Evolutionary conservation across 148 eudicot species (phyloP), one percentile per base, ranked within the genome.

Genomic region (Pouteria glomerata): DNA sequence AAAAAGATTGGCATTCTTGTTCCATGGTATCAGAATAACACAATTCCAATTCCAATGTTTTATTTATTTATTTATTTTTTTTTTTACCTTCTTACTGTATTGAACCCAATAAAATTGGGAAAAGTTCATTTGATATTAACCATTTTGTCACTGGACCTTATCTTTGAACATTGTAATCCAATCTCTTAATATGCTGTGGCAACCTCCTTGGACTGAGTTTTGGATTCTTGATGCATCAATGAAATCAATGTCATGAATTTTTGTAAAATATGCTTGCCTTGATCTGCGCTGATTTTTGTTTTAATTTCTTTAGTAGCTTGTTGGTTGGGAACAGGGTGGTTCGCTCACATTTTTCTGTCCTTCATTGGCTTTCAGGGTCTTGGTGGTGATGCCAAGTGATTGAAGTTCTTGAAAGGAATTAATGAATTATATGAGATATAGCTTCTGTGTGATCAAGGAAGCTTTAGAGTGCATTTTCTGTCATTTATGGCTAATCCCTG

Each of bases 321-420:
- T 53, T 26, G 34, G 21, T 55, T 29, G 21, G 14, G 23, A 12
- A 2, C n/a, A 35, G 0, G 53, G 3, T 55, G n/a, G 63, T 30
- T 57, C 11, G 3, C 50, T 63, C 30, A 63, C n/a, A 39, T n/a
- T 37, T 10, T 4, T 63, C 47, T n/a, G 16, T 57, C 31, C 47
- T 63, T 50, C 48, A 24, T 21, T 63, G 37, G 15, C 41, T 75
- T 75, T 68, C 73, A 75, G 78, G 78, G 33, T 57, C 65, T 75
- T 51, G 60, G 57, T 18, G 52, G 77, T 23, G 65, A 44, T 68
- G 58, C 14, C 50, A 30, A 68, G 39, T 75, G 57, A 68, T 75
- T 58, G 48, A 58, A 68, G 67, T 30, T 37, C 12, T 50, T 30
- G 16, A 7, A 41, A 31, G 10, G 52, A 33, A 19, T 27, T 60